phyloP scores from a whole-genome alignment of 495 filamentous ascomycete species.

The Entonaema liquescens region DNA sequence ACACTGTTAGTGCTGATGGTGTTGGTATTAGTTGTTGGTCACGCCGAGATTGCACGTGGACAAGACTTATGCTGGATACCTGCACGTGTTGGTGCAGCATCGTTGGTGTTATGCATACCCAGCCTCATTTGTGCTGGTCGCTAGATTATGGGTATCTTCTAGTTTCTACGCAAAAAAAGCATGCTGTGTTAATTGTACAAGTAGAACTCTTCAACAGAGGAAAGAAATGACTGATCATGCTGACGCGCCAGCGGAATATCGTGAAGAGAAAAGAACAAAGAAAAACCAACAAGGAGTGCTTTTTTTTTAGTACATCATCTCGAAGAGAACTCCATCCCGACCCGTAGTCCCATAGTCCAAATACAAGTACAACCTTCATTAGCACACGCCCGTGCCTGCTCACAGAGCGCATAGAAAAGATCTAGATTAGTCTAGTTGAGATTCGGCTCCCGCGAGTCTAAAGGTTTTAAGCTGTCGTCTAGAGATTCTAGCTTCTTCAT shows the following conservation, averaged over 20 bases:
- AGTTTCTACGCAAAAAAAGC: conserved; percentile 28
- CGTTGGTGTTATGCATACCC: conserved; percentile 19
- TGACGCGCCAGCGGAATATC: conserved; percentile 15
- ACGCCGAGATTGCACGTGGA: neutral
- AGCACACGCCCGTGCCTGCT: neutral
- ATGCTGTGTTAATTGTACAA: conserved; percentile 20
- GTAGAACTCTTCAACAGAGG: conserved; percentile 13
- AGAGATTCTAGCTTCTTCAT: conserved; percentile 38
- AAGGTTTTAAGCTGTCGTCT: conserved; percentile 28
- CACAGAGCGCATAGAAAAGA: conserved; percentile 6
- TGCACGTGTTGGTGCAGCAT: conserved; percentile 4
- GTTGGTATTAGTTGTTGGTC: too few species aligned
- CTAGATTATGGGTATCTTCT: conserved; percentile 33
- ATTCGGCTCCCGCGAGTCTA: conserved; percentile 15
- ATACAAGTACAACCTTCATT: conserved; percentile 34
- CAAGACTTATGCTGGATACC: conserved; percentile 17
- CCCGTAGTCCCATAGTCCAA: conserved; percentile 12
- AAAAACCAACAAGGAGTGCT: conserved; percentile 16
- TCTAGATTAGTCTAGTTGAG: conserved; percentile 20
- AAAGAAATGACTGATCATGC: conserved; percentile 12
- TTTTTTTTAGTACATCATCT: conserved; percentile 33
- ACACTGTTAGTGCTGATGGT: neutral
- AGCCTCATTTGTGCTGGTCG: conserved; percentile 15
- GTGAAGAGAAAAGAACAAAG: conserved; percentile 4
- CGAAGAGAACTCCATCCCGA: conserved; percentile 31